Base-by-base conservation (phyloP, 768 basidiomycete genomes). In the Terana coerulea region DNA sequence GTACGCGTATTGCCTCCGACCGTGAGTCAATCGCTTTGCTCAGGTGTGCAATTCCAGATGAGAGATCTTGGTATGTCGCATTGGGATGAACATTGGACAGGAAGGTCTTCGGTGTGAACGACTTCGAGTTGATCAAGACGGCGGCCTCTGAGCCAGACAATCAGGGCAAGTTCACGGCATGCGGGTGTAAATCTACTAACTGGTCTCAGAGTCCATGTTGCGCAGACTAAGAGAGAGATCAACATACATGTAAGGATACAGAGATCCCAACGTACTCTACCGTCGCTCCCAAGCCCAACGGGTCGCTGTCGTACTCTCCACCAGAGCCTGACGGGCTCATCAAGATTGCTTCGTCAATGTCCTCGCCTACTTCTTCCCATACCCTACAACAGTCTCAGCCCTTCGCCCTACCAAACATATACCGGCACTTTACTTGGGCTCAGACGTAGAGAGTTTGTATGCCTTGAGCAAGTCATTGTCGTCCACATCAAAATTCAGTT, bases 21-120 rank as follows among this genome's bases (percentile, higher is more conserved):
- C 95, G 83, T 1, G 87, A 79, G 61, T 98, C 95, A 52, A 98
- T 86, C 11, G 91, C 87, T 7, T 80, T 71, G 56, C 82, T 80
- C 6, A 98, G 75, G 54, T 85, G 81, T 0, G 77, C 65, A 24
- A 92, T 86, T 3, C 95, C 95, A 11, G 77, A 70, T 1, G 85
- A 81, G 15, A 99, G 78, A 64, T 97, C 94, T 68, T 93, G 87
- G 64, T 93, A 97, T 0, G 92, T 91, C 3, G 95, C 95, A 59
- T 95, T 88, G 3, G 97, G 97, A 63, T 99, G 94, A 5, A 94
- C 84, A 10, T 80, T 81, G 7, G 92, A 91, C 12, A 99, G 76
- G 68, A 97, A 99, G 1, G 82, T 80, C 66, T 95, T 98, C 6
- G 97, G 93, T 64, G 98, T 91, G 72, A 99, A 99, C 2, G 91